phyloP scores from a whole-genome alignment of 2,329 filamentous ascomycete genomes.

The Alternaria conjuncta region DNA sequence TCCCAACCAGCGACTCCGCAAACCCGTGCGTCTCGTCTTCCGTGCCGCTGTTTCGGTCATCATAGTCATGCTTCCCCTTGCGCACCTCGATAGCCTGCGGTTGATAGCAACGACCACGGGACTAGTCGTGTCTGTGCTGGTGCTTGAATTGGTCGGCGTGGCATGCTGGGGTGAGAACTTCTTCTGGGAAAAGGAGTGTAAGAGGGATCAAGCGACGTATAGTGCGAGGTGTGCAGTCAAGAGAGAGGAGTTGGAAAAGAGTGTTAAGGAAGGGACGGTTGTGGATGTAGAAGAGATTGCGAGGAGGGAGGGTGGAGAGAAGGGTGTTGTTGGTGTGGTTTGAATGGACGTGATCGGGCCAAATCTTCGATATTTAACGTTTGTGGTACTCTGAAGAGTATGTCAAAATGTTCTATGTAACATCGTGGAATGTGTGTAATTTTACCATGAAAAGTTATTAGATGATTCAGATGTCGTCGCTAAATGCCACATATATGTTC shows the following conservation, averaged over 20 bases:
- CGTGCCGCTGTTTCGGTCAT: conserved; percentile 59
- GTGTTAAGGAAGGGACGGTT: conserved; percentile 35
- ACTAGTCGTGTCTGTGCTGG: conserved; percentile 43
- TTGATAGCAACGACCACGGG: conserved; percentile 50
- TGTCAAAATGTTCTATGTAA: neutral
- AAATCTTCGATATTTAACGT: neutral
- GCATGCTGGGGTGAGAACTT: conserved; percentile 39
- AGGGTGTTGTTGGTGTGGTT: conserved; percentile 21
- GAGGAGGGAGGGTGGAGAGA: conserved; percentile 33
- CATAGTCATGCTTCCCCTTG: conserved; percentile 63
- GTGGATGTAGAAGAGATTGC: conserved; percentile 46
- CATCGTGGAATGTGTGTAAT: neutral
- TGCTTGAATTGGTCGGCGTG: conserved; percentile 44
- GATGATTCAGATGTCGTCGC: neutral
- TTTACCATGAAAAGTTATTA: neutral
- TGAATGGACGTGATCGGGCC: neutral
- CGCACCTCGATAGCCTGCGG: conserved; percentile 48
- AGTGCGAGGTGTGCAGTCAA: conserved; percentile 38
- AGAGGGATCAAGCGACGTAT: conserved; percentile 35
- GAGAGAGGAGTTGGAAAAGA: conserved; percentile 41
- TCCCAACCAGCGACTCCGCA: conserved; percentile 57
- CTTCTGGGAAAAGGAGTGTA: conserved; percentile 33
- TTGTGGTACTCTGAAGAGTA: neutral
- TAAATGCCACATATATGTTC: neutral
- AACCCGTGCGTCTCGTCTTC: conserved; percentile 59